Percentiles rank a stretch among this genome's conserved stretches.
Conservation (phyloP, 371 early-diverging fungal genomes). For the Cokeromyces recurvatus region DNA sequence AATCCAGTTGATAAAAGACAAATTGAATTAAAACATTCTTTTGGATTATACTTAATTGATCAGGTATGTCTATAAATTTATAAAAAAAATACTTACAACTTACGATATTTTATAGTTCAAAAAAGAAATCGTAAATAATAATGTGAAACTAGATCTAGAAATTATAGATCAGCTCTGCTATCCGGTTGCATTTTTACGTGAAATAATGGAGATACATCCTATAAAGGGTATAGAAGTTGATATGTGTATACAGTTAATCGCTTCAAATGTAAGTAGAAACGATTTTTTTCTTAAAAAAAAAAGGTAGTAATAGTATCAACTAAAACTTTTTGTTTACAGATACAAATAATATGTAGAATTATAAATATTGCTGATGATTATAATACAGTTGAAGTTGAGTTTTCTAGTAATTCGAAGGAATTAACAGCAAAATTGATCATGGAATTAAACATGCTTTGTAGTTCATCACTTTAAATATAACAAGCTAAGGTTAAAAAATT, state of each 20-base stretch:
- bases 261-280: constrained; percentile 11
- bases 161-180: not conserved
- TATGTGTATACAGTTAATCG: constrained; percentile 9
- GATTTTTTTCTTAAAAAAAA: too few species aligned
- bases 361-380: constrained; percentile 1
- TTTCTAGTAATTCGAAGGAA: not conserved
- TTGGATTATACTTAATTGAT: constrained; percentile 42
- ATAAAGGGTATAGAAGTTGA: constrained; percentile 14
- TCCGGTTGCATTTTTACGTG: constrained; percentile 15
- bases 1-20: constrained; percentile 14
- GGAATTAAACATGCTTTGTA: not conserved
- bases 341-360: constrained; percentile 5
- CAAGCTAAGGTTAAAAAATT: too few species aligned
- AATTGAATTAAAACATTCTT: constrained; percentile 21
- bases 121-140: not conserved
- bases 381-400: constrained; percentile 1
- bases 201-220: constrained; percentile 24
- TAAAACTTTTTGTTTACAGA: not conserved
- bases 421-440: not conserved
- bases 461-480: too few species aligned
- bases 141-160: not conserved
- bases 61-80: constrained; percentile 18
- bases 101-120: not conserved
- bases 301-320: too few species aligned
- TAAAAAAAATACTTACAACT: not conserved